Base-by-base conservation (phyloP, 1,284 basidiomycete species). In the Cryptococcus maquisensis region DNA sequence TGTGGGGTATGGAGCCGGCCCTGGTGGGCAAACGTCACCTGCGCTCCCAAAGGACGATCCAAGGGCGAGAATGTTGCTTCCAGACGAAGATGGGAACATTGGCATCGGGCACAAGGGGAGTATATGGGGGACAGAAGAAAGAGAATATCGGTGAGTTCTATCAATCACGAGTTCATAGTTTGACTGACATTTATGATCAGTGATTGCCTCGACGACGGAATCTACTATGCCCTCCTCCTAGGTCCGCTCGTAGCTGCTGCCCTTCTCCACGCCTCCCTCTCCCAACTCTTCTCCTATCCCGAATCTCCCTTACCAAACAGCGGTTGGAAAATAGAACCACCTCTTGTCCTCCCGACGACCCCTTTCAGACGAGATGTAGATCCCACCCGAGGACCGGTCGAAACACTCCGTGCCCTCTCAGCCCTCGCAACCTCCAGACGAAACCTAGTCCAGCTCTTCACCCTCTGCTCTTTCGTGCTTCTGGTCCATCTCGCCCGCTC, bases 121-220 rank as follows among this genome's bases (percentile, higher is more conserved):
- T 54, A 60, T 78, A 10, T 78, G 73, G 72, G 75, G 74, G 5
- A 78, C 76, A 3, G 74, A 75, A 49, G 69, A 67, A 52, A 52
- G 73, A 21, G 71, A 77, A 49, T 76, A 75, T 50, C 61, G 73
- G 72, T 73, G 21, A 52, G 72, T 59, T 7, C n/a, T n/a, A n/a
- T n/a, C n/a, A n/a, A n/a, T n/a, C n/a, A n/a, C 6, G 18, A 23
- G 18, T 16, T 18, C 38, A 23, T 13, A n/a, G n/a, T n/a, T 16
- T 16, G 12, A 16, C n/a, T n/a, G n/a, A n/a, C n/a, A n/a, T n/a
- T n/a, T n/a, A n/a, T n/a, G n/a, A n/a, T n/a, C 10, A 90, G 89
- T 63, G 84, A 88, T 55, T 87, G 86, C 46, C 76, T 82, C 9
- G 90, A 93, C 71, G 90, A 94, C 69, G 91, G 91, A 4, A 84